Base-by-base conservation (phyloP, 2,329 filamentous ascomycete species). In the Aureobasidium musti region DNA sequence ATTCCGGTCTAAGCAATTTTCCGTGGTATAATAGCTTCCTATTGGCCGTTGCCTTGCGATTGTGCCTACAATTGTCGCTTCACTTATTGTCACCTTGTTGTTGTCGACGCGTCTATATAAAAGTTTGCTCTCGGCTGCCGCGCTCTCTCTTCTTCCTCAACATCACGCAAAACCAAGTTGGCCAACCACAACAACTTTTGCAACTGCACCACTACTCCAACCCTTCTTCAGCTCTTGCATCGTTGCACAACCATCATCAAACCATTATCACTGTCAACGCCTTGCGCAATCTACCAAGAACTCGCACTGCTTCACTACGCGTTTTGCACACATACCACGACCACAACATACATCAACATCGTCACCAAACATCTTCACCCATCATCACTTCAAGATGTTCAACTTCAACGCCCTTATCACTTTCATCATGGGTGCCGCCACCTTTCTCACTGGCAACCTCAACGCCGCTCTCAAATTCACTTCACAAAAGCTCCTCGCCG, bases 31-130 rank as follows among this genome's bases (percentile, higher is more conserved):
- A 23, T 49, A 7, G 28, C 10, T 30, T 26, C 28, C n/a, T 59
- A 59, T 60, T 60, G 41, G 26, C 28, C 26, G 28, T 17, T 30
- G 19, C 41, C 41, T 23, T 47, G n/a, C 41, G 19, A 59, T n/a
- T 59, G 54, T 19, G 11, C 19, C 37, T 49, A n/a, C 57, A n/a
- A 60, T 49, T 60, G 28, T 60, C 35, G 19, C 33, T 49, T 49
- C 21, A 13, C 39, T n/a, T 33, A 33, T 45, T 57, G 26, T 45
- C 39, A 8, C 39, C 8, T 41, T 47, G 57, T 35, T 60, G 30
- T 60, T 60, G 57, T 60, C 57, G 41, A 49, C 26, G 14, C 57
- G 57, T 26, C 39, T 45, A 33, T 28, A 43, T 52, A 56, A 56
- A 33, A 37, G 57, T 49, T 60, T 49, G 41, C 57, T 60, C 26